These are phyloP conservation scores for Gymnopilus junonius DNA, from an alignment of 768 basidiomycete species.

Conservation along the genomic window DNA sequence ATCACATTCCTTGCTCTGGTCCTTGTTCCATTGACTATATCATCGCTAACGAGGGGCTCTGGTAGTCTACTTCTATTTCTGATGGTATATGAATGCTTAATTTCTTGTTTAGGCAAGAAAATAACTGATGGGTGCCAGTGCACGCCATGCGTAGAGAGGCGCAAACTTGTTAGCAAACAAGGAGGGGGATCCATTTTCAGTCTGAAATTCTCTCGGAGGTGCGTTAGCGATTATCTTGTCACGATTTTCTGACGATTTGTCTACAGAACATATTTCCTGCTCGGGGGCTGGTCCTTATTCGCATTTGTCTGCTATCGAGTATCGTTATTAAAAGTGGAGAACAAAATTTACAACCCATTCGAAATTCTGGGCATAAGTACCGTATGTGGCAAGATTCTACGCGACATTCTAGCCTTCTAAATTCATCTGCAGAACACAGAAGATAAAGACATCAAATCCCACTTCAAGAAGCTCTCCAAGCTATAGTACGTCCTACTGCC, in stretches of 20 bases:
- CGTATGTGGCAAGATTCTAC: constrained; percentile 45
- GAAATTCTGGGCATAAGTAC: constrained; percentile 83
- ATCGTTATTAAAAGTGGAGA: constrained; percentile 57
- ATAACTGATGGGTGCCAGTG: constrained; percentile 62
- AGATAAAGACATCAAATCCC: constrained; percentile 94
- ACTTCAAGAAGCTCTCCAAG: constrained; percentile 91
- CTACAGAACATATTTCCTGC: constrained; percentile 59
- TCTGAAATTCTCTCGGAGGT: constrained; percentile 58
- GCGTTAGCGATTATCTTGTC: constrained; percentile 19
- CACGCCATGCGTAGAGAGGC: constrained; percentile 60
- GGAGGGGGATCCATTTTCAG: constrained; percentile 51
- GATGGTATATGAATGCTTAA: neutral
- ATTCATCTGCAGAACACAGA: constrained; percentile 52
- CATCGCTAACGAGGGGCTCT: constrained; percentile 45
- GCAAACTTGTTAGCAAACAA: constrained; percentile 44
- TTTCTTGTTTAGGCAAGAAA: constrained; percentile 24
- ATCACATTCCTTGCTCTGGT: constrained; percentile 87
- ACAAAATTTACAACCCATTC: constrained; percentile 90
- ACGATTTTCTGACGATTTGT: neutral
- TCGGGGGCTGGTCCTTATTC: constrained; percentile 77
- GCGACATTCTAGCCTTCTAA: constrained; percentile 5
- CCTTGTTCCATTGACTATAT: constrained; percentile 77
- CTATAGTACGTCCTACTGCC: constrained; percentile 61
- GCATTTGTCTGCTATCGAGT: constrained; percentile 71
- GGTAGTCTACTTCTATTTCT: constrained; percentile 34